A percentile compares a stretch with the other conserved stretches of the same genome.
Conservation (phyloP, 2,329 filamentous ascomycete species). For the Alternaria ethzedia region DNA sequence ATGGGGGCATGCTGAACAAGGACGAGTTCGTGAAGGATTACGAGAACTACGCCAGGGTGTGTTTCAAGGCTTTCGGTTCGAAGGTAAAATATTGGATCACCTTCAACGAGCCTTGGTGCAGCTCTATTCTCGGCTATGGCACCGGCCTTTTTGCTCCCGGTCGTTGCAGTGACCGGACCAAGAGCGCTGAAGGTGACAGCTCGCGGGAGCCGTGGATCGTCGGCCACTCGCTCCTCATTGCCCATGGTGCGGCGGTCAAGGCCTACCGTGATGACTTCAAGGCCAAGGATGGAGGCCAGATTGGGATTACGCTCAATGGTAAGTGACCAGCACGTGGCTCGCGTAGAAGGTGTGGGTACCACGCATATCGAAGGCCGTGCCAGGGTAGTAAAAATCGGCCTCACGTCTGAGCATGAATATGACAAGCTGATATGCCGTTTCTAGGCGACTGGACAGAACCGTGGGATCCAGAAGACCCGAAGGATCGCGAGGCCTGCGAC, state of each 20-base stretch:
- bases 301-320: conserved; percentile 88
- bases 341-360: conserved; percentile 19
- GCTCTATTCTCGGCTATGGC: conserved; percentile 79
- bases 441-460: conserved; percentile 79
- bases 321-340: conserved; percentile 38
- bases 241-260: conserved; percentile 81
- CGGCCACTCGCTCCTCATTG: conserved; percentile 79
- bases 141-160: conserved; percentile 81
- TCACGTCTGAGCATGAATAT: conserved; percentile 1
- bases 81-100: conserved; percentile 89
- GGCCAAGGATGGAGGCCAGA: conserved; percentile 71
- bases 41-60: conserved; percentile 75
- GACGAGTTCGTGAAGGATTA: conserved; percentile 84
- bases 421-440: conserved; percentile 22
- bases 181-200: conserved; percentile 74
- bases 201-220: conserved; percentile 81
- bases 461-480: conserved; percentile 78
- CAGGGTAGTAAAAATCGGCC: neutral
- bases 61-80: conserved; percentile 74
- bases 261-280: conserved; percentile 85
- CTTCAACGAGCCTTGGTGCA: conserved; percentile 91
- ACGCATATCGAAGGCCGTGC: neutral
- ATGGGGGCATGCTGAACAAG: conserved; percentile 81
- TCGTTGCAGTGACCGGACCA: conserved; percentile 76
- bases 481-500: conserved; percentile 75